Base-by-base conservation (phyloP, 2,329 filamentous ascomycete species). In the Didymella lethalis region DNA sequence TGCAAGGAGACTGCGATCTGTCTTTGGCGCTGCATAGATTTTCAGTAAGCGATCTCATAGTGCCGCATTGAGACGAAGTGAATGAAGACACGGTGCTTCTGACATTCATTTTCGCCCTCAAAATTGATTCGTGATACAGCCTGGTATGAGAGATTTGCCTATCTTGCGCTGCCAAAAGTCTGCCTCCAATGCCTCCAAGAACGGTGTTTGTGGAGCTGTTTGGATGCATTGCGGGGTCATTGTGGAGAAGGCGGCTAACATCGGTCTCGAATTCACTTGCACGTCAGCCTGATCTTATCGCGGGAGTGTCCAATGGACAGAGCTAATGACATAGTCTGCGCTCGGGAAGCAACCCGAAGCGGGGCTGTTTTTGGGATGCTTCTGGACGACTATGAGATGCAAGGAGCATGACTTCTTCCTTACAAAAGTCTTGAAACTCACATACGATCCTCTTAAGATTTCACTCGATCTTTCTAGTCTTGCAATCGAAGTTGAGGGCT, bases 1-100 rank as follows among this genome's bases (percentile, higher is more conserved):
- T 5, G 59, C 57, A 46, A 67, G 70, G 45, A 55, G 73, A 26
- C 25, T 71, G 32, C 51, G 53, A 23, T 59, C 56, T 16, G 3
- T 54, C 2, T 63, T 69, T 32, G 62, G 57, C 36, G 60, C 54
- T 41, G 56, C 47, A 29, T 59, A 36, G 18, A 23, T 25, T 11
- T 5, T 11, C 18, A 25, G 38, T 29, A 12, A 28, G 53, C 45
- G 26, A 28, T 29, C 7, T 36, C 11, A 31, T 7, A 29, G 51
- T 41, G 31, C 56, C 43, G 34, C 36, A 44, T 53, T 32, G 45
- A 43, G 48, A 44, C 43, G 28, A 54, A 40, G n/a, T 34, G 28
- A n/a, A 52, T 31, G 25, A 49, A 43, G 25, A 23, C 2, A 25
- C 16, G 6, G 20, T 6, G 14, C 11, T 46, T 34, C 11, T 20